Percentiles rank a stretch among this genome's conserved stretches.
Evolutionary conservation across 2,329 filamentous ascomycete genomes (phyloP).

Genomic region (Stromatinia cepivora): DNA sequence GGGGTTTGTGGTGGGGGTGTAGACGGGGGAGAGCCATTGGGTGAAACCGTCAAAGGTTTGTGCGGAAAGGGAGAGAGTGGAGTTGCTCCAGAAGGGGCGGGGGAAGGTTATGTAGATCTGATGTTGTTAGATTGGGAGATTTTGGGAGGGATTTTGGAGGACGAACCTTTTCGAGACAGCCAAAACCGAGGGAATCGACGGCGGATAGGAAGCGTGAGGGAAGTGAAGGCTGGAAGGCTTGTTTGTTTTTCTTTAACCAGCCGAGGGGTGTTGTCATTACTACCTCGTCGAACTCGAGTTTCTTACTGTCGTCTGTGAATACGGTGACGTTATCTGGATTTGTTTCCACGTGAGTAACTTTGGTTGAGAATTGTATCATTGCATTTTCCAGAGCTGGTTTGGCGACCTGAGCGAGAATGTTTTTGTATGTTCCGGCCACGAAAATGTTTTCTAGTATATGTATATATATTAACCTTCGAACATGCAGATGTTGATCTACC

Average conservation of each 20-base stretch:
- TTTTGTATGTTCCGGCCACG: conserved; percentile 40
- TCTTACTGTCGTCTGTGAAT: conserved; percentile 27
- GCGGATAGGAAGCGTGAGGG: conserved; percentile 47
- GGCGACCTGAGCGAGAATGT: conserved; percentile 37
- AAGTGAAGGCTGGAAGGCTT: conserved; percentile 48
- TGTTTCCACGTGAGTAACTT: conserved; percentile 30
- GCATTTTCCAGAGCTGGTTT: conserved; percentile 33
- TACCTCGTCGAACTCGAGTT: conserved; percentile 44
- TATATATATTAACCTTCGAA: neutral
- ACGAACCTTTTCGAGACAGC: conserved; percentile 53
- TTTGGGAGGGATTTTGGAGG: neutral
- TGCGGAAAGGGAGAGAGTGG: conserved; percentile 8
- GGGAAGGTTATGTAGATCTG: conserved; percentile 56
- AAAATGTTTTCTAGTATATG: conserved; percentile 37
- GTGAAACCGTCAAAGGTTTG: conserved; percentile 50
- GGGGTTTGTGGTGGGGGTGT: conserved; percentile 52
- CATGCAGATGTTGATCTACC: neutral
- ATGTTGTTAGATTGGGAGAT: neutral
- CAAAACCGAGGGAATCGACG: conserved; percentile 49
- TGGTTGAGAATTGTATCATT: conserved; percentile 33
- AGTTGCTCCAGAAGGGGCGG: conserved; percentile 58
- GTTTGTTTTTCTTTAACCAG: conserved; percentile 47
- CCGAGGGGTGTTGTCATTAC: conserved; percentile 54
- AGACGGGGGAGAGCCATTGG: conserved; percentile 60
- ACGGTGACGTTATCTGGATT: conserved; percentile 24